Evolutionary conservation across 2,329 filamentous ascomycete genomes (phyloP), one percentile per base, ranked within the genome.

Genomic region (Sclerotinia nivalis): DNA sequence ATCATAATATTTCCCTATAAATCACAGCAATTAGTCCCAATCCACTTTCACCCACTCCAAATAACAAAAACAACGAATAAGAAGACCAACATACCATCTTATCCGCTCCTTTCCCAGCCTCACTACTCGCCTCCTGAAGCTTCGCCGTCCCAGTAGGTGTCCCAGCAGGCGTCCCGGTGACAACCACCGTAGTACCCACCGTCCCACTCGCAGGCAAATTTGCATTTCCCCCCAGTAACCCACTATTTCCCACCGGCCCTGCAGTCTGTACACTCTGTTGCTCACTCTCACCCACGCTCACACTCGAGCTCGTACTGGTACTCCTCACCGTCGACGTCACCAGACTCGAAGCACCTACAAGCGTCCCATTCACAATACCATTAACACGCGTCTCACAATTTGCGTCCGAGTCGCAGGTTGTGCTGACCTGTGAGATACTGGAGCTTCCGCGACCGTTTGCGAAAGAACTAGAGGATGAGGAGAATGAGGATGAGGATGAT

Each of bases 401-500:
- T n/a, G 47, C 22, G n/a, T 65, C 31, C 2, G 61, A 50, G 4
- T 65, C 22, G 28, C 61, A 65, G 4, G 47, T 52, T 10, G 47
- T 65, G n/a, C n/a, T 52, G 52, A 54, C 12, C 1, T 65, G 47
- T 15, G 49, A 50, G 31, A 40, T 37, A 40, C 10, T 54, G 13
- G 34, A 40, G 31, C 61, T 40, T 52, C 47, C 61, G 2, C 40
- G 47, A 1, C 61, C 61, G n/a, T 52, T 9, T 28, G 61, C 31
- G 13, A 52, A 65, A 54, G 61, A 65, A 12, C 61, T 65, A n/a
- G 61, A 65, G 6, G 61, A 65, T 13, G 61, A 65, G 28, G 61
- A 64, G 25, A 28, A 65, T 25, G 61, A 65, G 6, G 22, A 40
- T 9, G 61, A 65, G 31, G 47, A 65, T 40, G 34, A 65, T 22